Percentiles rank a stretch among this genome's conserved stretches.
Evolutionary conservation across 306 rosid genomes (phyloP).

Genomic region (Vigna reflexopilosa): DNA sequence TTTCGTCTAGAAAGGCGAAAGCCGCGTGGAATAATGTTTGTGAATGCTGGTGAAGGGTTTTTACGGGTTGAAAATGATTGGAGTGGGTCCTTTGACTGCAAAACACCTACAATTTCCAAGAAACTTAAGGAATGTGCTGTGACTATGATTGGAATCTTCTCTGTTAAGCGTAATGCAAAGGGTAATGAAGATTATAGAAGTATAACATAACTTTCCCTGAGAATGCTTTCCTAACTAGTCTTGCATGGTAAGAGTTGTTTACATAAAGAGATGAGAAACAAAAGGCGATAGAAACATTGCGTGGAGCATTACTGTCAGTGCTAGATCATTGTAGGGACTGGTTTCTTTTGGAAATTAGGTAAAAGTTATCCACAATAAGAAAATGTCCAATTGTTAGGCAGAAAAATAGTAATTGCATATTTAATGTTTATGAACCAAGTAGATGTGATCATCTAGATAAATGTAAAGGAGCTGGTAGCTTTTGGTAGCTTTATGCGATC

Average conservation of each 20-base stretch:
- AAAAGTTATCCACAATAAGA: conserved; percentile 36
- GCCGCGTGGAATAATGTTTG: conserved; percentile 54
- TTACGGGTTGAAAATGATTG: conserved; percentile 58
- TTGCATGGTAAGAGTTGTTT: conserved; percentile 35
- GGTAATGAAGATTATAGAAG: conserved; percentile 26
- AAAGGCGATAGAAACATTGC: conserved; percentile 24
- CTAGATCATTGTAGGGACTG: conserved; percentile 43
- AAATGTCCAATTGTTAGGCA: conserved; percentile 26
- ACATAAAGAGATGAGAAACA: conserved; percentile 1
- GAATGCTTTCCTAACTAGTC: conserved; percentile 43
- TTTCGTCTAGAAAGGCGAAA: conserved; percentile 58
- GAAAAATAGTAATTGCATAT: background rate
- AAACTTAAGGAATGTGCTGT: conserved; percentile 18
- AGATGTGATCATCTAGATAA: conserved; percentile 22
- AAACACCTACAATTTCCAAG: conserved; percentile 54
- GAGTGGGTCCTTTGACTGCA: conserved; percentile 84
- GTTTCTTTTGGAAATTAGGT: conserved; percentile 32
- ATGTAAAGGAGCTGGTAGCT: conserved; percentile 25
- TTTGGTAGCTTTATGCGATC: background rate
- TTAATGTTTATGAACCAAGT: conserved; percentile 8
- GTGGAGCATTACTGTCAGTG: conserved; percentile 53
- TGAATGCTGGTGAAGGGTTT: conserved; percentile 52
- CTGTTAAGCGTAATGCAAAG: conserved; percentile 37
- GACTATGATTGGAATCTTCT: conserved; percentile 19
- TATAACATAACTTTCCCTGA: conserved; percentile 37